Evolutionary conservation across 2,329 filamentous ascomycete species (phyloP), one percentile per base, ranked within the genome.

Genomic region (Mariannaea sp.): DNA sequence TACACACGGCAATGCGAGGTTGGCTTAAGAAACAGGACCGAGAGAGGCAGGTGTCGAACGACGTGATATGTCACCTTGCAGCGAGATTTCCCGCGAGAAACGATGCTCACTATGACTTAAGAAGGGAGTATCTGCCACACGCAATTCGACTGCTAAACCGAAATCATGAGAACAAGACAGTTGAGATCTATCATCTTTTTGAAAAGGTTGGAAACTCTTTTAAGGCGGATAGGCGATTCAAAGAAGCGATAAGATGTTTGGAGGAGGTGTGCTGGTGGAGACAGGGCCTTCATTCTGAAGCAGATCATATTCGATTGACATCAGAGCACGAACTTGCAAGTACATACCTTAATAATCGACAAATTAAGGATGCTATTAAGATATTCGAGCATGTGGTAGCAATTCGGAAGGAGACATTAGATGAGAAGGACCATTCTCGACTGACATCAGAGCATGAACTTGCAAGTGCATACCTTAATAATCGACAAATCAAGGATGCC

Each of bases 1-100:
- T 75, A 0, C 71, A 75, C 27, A 16, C 70, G 22, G 68, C 71
- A 2, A 65, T 57, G 2, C 40, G 58, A 29, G 42, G 63, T 3
- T 74, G 70, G 71, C 19, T 8, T 7, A 10, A 58, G 24, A 14
- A 38, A 1, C 35, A 47, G 7, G 26, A 13, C 2, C 0, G 2
- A 7, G 5, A 5, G 1, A 1, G 3, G 13, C 3, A 2, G 20
- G 20, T 10, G 2, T 13, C 2, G 1, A 8, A 26, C 6, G 16
- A 26, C 5, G 36, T 12, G 10, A 19, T 53, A 12, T 12, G 16
- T 40, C 50, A 43, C 27, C 6, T 62, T 8, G 42, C 38, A 0
- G 0, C 32, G 1, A 33, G 30, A 1, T 59, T 55, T 3, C 51
- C 46, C 1, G 2, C 3, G 0, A 6, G n/a, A n/a, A n/a, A n/a